These are phyloP conservation scores for Trametes sanguinea DNA, from an alignment of 768 basidiomycete genomes.

Conservation along the genomic window DNA sequence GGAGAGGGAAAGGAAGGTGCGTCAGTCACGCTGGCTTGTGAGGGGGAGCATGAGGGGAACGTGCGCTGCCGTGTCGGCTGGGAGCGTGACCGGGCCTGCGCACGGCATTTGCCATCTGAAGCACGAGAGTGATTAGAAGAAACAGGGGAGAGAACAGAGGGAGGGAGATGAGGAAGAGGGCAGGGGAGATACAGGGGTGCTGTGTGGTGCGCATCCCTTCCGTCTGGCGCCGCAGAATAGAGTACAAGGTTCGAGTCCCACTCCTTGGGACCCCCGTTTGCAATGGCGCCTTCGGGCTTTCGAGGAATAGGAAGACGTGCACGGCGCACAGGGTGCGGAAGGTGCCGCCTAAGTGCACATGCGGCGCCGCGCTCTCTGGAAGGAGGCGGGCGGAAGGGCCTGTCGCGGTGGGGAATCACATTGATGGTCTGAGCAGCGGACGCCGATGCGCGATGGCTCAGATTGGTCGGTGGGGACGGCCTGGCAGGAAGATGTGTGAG, in stretches of 20 bases:
- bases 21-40: not conserved
- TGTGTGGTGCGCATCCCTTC: not conserved
- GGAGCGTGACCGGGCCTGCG: not conserved
- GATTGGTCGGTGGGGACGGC: not conserved
- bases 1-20: not conserved
- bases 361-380: not conserved
- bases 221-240: constrained; percentile 13
- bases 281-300: not conserved
- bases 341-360: not conserved
- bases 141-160: not conserved
- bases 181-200: not conserved
- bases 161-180: not conserved
- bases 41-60: not conserved
- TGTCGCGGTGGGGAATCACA: not conserved
- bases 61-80: constrained; percentile 9
- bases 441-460: constrained; percentile 7
- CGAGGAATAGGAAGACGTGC: not conserved
- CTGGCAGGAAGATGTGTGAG: not conserved
- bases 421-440: constrained; percentile 1
- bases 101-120: not conserved
- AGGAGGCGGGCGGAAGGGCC: not conserved
- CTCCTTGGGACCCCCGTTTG: constrained; percentile 4
- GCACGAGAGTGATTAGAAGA: not conserved
- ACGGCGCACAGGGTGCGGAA: not conserved
- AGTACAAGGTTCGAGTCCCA: constrained; percentile 16